These are phyloP conservation scores for Leucogyrophana mollusca DNA, from an alignment of 768 basidiomycete genomes.

Conservation along the genomic window DNA sequence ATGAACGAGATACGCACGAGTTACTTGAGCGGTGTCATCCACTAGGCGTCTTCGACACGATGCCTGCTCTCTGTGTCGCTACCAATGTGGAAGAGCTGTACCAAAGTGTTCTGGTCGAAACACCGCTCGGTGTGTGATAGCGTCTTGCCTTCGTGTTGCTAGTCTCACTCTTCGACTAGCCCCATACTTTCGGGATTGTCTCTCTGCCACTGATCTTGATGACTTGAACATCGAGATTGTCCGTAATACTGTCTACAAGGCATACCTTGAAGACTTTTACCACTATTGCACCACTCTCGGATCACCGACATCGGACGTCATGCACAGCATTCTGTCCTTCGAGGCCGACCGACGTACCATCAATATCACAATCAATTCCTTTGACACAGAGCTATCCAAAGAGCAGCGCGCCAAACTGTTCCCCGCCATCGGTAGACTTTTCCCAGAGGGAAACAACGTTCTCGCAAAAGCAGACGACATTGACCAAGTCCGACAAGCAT, in stretches of 20 bases:
- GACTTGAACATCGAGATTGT: conserved; percentile 99
- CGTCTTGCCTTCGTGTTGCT: not conserved
- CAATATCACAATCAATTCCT: conserved; percentile 99
- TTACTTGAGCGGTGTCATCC: conserved; percentile 96
- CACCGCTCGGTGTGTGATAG: conserved; percentile 79
- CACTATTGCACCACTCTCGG: conserved; percentile 77
- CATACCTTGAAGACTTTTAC: conserved; percentile 98
- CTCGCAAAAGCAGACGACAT: conserved; percentile 94
- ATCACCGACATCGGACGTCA: conserved; percentile 85
- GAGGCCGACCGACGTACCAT: conserved; percentile 96
- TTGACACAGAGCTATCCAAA: conserved; percentile 92
- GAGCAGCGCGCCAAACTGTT: conserved; percentile 94
- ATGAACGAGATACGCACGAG: conserved; percentile 97
- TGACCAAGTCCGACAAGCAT: conserved; percentile 85
- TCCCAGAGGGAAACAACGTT: conserved; percentile 93
- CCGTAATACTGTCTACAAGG: conserved; percentile 98
- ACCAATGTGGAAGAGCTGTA: conserved; percentile 99
- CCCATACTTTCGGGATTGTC: conserved; percentile 94
- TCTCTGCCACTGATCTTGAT: conserved; percentile 94
- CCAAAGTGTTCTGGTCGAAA: conserved; percentile 95
- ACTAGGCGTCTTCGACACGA: conserved; percentile 94
- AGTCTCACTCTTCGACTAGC: conserved; percentile 39
- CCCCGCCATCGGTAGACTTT: conserved; percentile 90
- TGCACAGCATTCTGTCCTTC: conserved; percentile 89
- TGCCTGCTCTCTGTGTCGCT: conserved; percentile 98